Conservation (phyloP, 129 eudicot genomes). For the Escallonia herrerae region DNA sequence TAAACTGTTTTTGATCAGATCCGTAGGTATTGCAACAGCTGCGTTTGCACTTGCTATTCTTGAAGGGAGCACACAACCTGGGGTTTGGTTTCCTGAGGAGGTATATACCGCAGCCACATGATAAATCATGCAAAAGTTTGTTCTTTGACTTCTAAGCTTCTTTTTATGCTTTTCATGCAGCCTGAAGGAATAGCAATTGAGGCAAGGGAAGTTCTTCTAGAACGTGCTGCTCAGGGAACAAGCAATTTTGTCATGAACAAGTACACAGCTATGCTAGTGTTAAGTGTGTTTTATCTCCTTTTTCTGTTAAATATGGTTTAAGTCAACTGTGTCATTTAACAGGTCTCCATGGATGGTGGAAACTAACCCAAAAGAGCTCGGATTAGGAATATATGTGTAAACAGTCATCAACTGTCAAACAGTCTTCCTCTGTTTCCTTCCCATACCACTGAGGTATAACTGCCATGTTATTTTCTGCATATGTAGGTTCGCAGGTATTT, state of each 20-base stretch:
- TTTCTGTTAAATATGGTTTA: background rate
- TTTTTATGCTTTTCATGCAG: constrained; percentile 32
- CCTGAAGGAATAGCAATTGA: constrained; percentile 85
- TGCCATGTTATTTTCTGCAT: too few relatives aligned
- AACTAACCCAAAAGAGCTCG: constrained; percentile 77
- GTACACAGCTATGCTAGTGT: constrained; percentile 24
- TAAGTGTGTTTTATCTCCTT: background rate
- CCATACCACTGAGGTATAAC: too few relatives aligned
- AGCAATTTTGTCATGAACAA: constrained; percentile 75
- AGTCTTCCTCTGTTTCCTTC: too few relatives aligned
- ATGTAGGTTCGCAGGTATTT: too few relatives aligned
- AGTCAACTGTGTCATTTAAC: constrained; percentile 1
- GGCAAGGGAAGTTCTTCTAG: constrained; percentile 73
- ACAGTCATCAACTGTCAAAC: background rate
- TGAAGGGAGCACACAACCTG: constrained; percentile 92
- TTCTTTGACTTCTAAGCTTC: background rate
- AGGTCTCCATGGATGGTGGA: constrained; percentile 99
- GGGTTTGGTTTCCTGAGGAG: constrained; percentile 99
- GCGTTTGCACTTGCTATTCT: constrained; percentile 89
- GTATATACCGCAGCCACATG: constrained; percentile 30
- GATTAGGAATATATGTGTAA: constrained; percentile 72
- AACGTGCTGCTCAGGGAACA: constrained; percentile 86
- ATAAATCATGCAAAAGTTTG: background rate
- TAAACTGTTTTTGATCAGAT: constrained; percentile 25
- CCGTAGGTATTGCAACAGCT: constrained; percentile 80